Base-by-base conservation (phyloP, 2,329 filamentous ascomycete species). In the Calonectria hongkongensis region DNA sequence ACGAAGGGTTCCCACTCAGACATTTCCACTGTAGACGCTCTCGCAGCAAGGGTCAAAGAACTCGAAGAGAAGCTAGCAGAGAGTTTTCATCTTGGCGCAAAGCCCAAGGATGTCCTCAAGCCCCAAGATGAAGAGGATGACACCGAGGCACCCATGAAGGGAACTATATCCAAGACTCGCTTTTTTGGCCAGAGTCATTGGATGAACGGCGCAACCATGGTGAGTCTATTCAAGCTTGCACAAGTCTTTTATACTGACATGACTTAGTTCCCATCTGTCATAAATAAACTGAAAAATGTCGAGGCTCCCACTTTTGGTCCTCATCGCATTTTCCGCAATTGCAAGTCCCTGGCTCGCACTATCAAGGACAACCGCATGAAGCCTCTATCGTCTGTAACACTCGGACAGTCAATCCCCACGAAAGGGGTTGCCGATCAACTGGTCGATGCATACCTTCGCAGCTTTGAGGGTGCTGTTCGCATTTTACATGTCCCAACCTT, bases 401-500 rank as follows among this genome's bases (percentile, higher is more conserved):
- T 87, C 3, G 86, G 88, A 16, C 79, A 82, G 45, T 80, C 82
- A 4, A 82, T 88, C 9, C 86, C 87, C 0, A 48, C 80, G 0
- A 81, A 82, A 13, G 80, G 81, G 0, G 72, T 90, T 0, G 86
- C 88, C 0, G 89, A 92, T 71, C 80, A 85, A 65, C 84, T 92
- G 1, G 82, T 92, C 18, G 84, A 88, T 10, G 81, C 84, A 36
- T 92, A 92, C 82, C 82, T 93, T 21, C 84, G 89, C 60, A 88
- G 88, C 0, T 87, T 90, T 50, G 90, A 92, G 76, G 87, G 88
- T 1, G 87, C 89, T 18, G 86, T 89, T 73, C 87, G 91, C 3
- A 85, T 93, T 28, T 71, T 93, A 10, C 89, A 93, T 78, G 79
- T 89, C 1, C 90, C 91, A 0, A 88, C 87, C 0, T 92, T 93